phyloP scores from a whole-genome alignment of 306 rosid species.

The Cyamopsis tetragonoloba region DNA sequence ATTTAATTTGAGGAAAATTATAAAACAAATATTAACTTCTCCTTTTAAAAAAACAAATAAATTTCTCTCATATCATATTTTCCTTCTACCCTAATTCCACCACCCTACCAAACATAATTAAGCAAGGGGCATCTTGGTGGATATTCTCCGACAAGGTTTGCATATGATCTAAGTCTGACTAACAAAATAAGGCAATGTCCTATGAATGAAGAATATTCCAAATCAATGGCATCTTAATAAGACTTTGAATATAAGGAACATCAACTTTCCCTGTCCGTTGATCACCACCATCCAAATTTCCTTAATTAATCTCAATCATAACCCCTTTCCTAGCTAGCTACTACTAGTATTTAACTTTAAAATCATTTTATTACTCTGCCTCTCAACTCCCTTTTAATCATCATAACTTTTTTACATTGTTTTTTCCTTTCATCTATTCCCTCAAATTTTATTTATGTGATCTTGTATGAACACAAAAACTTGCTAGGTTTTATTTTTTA shows the following conservation, averaged over 20 bases:
- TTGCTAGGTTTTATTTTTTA: too few species aligned
- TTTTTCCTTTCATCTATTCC: background rate
- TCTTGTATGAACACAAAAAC: too few species aligned
- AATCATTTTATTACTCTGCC: background rate
- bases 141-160: constrained; percentile 13
- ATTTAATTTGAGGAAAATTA: too few species aligned
- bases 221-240: constrained; percentile 7
- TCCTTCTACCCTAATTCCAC: too few species aligned
- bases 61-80: too few species aligned
- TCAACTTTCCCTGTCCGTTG: background rate
- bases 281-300: background rate
- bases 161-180: background rate
- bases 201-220: constrained; percentile 16
- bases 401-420: background rate
- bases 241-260: background rate
- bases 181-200: background rate
- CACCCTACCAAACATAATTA: too few species aligned
- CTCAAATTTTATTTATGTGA: too few species aligned
- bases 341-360: too few species aligned
- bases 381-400: background rate
- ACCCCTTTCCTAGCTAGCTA: background rate
- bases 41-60: too few species aligned
- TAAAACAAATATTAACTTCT: too few species aligned
- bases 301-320: background rate
- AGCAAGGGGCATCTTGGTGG: constrained; percentile 17